Evolutionary conservation across 2,329 filamentous ascomycete species (phyloP).

Genomic region (Huntiella moniliformis): DNA sequence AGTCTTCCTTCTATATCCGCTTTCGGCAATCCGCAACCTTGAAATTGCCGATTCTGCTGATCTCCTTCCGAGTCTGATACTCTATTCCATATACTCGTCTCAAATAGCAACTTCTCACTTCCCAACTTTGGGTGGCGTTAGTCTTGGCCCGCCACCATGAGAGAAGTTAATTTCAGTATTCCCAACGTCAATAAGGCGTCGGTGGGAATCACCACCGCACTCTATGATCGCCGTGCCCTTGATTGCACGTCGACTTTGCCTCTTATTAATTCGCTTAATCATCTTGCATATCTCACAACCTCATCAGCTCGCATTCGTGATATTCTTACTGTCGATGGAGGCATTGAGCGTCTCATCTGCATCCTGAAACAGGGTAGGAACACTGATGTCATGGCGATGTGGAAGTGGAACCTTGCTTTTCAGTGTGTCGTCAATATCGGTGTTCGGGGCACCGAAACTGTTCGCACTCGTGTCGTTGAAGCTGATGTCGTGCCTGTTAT

Average conservation of each 20-base stretch:
- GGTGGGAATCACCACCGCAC: conserved; percentile 91
- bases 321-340: conserved; percentile 95
- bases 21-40: too few relatives aligned
- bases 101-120: too few relatives aligned
- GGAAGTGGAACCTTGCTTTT: conserved; percentile 99
- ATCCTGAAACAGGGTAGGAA: conserved; percentile 94
- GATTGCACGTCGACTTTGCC: conserved; percentile 96
- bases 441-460: conserved; percentile 81
- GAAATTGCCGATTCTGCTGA: too few relatives aligned
- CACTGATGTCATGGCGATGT: conserved; percentile 99
- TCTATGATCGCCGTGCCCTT: conserved; percentile 91
- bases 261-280: conserved; percentile 96
- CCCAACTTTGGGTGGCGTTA: too few relatives aligned
- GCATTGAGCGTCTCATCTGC: conserved; percentile 88
- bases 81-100: too few relatives aligned
- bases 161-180: conserved; percentile 99
- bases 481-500: conserved; percentile 99
- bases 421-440: conserved; percentile 99
- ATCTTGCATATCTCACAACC: conserved; percentile 93
- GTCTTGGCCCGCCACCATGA: conserved; percentile 45
- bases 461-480: conserved; percentile 88
- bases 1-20: too few relatives aligned
- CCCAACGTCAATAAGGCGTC: conserved; percentile 99
- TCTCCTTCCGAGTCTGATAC: too few relatives aligned
- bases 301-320: conserved; percentile 94